A percentile compares a stretch with the other conserved stretches of the same genome.
These are phyloP conservation scores for Pouteria campechiana DNA, from an alignment of 179 eudicot genomes.

Conservation along the genomic window DNA sequence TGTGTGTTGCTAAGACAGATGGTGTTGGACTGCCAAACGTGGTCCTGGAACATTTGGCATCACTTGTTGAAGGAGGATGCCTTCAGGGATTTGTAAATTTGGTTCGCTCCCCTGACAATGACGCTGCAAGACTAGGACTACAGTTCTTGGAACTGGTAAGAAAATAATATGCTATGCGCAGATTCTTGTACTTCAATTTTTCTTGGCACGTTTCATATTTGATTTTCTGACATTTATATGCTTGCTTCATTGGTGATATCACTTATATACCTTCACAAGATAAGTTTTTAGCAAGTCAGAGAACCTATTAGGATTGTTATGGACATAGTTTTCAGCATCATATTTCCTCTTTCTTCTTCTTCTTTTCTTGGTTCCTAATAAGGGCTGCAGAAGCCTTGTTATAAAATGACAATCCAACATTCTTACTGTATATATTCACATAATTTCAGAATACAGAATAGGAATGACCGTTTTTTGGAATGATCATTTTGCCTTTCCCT, in stretches of 20 bases:
- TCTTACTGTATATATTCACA: no score
- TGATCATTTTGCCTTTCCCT: no score
- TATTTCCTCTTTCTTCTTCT: no score
- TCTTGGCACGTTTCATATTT: background rate
- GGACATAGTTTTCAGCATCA: no score
- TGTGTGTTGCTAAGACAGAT: conserved; percentile 79
- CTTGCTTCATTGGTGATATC: background rate
- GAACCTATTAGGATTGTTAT: no score
- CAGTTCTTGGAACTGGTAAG: conserved; percentile 95
- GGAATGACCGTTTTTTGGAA: no score
- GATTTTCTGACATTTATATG: no score
- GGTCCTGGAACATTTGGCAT: conserved; percentile 71
- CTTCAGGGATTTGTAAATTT: conserved; percentile 70
- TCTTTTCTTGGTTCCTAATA: no score
- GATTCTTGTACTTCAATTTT: background rate
- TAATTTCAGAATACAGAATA: no score
- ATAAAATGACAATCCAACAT: no score
- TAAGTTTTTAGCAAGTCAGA: background rate
- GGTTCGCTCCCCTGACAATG: conserved; percentile 79
- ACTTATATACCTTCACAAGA: background rate
- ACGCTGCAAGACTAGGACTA: conserved; percentile 88
- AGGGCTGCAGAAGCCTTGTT: no score
- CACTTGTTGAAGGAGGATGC: conserved; percentile 70
- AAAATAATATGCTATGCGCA: background rate
- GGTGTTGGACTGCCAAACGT: conserved; percentile 55